These are phyloP conservation scores for Nigrograna mackinnonii DNA, from an alignment of 2,329 filamentous ascomycete genomes.

Conservation along the genomic window DNA sequence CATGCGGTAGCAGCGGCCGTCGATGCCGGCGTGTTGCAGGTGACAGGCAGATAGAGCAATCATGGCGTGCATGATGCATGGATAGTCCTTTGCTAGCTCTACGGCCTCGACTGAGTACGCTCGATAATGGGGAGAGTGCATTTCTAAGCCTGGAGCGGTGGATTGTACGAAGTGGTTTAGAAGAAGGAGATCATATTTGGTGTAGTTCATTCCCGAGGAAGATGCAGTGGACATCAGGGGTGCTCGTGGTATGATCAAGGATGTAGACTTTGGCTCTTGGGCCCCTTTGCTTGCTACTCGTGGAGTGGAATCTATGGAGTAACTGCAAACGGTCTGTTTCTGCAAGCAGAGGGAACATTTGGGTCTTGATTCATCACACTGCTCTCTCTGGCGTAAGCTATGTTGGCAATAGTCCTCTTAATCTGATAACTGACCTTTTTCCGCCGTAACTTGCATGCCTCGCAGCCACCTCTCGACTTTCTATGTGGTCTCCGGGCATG, in stretches of 20 bases:
- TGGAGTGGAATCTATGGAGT: not conserved
- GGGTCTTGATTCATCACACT: not conserved
- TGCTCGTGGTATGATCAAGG: no score
- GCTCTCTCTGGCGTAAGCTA: not conserved
- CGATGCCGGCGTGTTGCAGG: constrained; percentile 8
- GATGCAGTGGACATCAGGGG: not conserved
- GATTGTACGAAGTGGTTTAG: not conserved
- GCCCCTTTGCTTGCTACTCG: not conserved
- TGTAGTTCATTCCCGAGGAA: not conserved
- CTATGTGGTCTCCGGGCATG: constrained; percentile 7
- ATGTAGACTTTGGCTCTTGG: not conserved
- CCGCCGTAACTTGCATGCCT: constrained; percentile 7
- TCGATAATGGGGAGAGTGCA: not conserved
- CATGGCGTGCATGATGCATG: constrained; percentile 16
- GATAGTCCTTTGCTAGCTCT: constrained; percentile 10
- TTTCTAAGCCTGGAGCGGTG: not conserved
- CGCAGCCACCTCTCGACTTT: constrained; percentile 11
- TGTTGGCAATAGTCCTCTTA: not conserved
- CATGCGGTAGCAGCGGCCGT: constrained; percentile 5
- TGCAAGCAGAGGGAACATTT: not conserved
- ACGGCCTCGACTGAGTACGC: constrained; percentile 7
- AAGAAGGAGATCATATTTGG: not conserved
- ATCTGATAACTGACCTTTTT: constrained; percentile 8
- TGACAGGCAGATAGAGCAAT: constrained; percentile 15
- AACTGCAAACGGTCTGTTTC: not conserved